Evolutionary conservation across 768 basidiomycete species (phyloP).

Genomic region (Leccinum broughii): DNA sequence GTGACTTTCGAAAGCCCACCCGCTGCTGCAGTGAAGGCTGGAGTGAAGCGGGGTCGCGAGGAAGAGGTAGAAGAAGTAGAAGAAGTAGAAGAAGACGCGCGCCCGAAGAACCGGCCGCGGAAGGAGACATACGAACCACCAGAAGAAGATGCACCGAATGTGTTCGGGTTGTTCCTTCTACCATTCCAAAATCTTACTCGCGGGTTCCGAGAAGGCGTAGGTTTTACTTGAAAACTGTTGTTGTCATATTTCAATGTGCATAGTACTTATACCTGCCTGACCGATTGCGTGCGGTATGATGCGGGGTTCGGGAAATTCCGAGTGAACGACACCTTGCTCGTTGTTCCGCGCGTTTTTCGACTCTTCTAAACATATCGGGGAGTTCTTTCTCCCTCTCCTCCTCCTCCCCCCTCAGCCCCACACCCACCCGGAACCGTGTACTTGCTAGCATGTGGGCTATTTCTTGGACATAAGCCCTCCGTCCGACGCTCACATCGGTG

Average conservation of each 20-base stretch:
- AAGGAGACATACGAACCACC: conserved; percentile 47
- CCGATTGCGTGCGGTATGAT: conserved; percentile 21
- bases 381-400: conserved; percentile 1
- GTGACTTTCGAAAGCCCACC: conserved; percentile 31
- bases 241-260: neutral
- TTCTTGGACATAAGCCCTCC: conserved; percentile 9
- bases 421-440: neutral
- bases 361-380: neutral
- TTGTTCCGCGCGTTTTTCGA: conserved; percentile 23
- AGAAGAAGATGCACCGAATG: conserved; percentile 44
- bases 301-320: conserved; percentile 32
- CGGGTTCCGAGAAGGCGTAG: conserved; percentile 65
- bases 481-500: conserved; percentile 20
- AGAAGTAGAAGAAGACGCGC: conserved; percentile 39
- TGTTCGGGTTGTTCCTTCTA: conserved; percentile 59
- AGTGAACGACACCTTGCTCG: conserved; percentile 10
- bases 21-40: conserved; percentile 18
- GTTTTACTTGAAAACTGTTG: conserved; percentile 21
- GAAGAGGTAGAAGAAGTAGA: conserved; percentile 37
- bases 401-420: conserved; percentile 2
- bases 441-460: conserved; percentile 20
- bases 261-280: conserved; percentile 7
- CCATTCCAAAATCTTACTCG: conserved; percentile 65
- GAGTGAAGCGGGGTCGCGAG: conserved; percentile 53
- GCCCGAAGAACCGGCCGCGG: conserved; percentile 53